phyloP scores from a whole-genome alignment of 2,329 filamentous ascomycete genomes.

The Neospermospora avenae region DNA sequence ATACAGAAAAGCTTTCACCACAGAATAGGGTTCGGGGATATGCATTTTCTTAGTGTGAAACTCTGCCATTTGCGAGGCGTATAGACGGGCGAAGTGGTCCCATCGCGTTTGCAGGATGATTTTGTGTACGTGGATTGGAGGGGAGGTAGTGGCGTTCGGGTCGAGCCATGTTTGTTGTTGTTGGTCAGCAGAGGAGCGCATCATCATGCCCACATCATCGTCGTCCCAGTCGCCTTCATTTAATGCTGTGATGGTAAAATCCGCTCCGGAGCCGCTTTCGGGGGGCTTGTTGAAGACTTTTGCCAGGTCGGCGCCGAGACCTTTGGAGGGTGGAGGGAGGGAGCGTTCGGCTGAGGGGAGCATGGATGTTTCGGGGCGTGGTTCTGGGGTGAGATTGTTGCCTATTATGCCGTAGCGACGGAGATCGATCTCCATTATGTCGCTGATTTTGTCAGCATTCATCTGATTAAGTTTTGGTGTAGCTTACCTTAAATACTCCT shows the following conservation, averaged over 20 bases:
- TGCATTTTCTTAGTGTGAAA: conserved; percentile 98
- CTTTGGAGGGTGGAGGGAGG: conserved; percentile 55
- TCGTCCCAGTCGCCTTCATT: conserved; percentile 70
- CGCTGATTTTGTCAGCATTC: conserved; percentile 42
- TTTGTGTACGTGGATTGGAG: conserved; percentile 89
- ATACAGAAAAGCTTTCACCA: conserved; percentile 91
- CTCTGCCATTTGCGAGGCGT: conserved; percentile 92
- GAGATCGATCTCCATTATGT: conserved; percentile 91
- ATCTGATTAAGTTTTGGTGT: not conserved
- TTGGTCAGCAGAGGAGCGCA: conserved; percentile 42
- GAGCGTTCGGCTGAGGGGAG: conserved; percentile 43
- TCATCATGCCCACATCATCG: conserved; percentile 51
- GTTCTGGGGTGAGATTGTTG: conserved; percentile 63
- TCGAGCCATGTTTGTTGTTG: conserved; percentile 51
- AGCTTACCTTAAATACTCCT: conserved; percentile 73
- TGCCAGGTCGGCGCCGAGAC: conserved; percentile 80
- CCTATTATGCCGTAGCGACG: conserved; percentile 88
- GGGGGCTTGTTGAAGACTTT: conserved; percentile 83
- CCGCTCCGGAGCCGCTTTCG: conserved; percentile 79
- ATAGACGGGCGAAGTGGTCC: conserved; percentile 93
- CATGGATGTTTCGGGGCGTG: conserved; percentile 46
- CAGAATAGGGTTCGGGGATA: conserved; percentile 91
- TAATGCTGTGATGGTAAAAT: conserved; percentile 88
- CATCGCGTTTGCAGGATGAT: conserved; percentile 92
- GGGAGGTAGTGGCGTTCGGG: conserved; percentile 64